phyloP scores from a whole-genome alignment of 345 rosid genomes.

The Erodium maritimum region DNA sequence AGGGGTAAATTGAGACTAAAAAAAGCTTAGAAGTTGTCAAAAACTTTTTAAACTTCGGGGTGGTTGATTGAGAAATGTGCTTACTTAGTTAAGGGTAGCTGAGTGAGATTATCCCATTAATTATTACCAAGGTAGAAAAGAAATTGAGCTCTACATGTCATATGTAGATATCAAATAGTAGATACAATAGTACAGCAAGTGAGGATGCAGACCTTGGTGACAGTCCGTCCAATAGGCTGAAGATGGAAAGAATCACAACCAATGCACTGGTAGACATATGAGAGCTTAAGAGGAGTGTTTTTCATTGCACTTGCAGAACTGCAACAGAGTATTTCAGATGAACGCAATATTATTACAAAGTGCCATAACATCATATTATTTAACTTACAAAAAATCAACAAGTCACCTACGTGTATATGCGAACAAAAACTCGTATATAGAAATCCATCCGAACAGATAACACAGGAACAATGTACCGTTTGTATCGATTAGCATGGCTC shows the following conservation, averaged over 20 bases:
- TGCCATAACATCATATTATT: neutral
- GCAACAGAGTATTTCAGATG: slow-evolving; percentile 21
- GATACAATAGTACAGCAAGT: neutral
- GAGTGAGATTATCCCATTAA: too few relatives aligned
- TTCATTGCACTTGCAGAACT: slow-evolving; percentile 98
- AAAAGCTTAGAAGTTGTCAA: too few relatives aligned
- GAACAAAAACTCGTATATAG: slow-evolving; percentile 90
- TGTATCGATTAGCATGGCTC: slow-evolving; percentile 99
- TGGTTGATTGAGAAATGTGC: too few relatives aligned
- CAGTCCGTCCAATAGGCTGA: slow-evolving; percentile 78
- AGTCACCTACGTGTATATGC: slow-evolving; percentile 72
- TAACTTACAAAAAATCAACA: slow-evolving; percentile 4
- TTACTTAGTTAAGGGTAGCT: too few relatives aligned
- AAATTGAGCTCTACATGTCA: neutral
- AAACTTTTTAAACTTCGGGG: too few relatives aligned
- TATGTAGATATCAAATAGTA: neutral
- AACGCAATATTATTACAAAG: slow-evolving; percentile 9
- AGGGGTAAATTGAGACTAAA: too few relatives aligned
- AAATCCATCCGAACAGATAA: slow-evolving; percentile 93
- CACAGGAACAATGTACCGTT: slow-evolving; percentile 92
- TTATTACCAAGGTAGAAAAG: neutral
- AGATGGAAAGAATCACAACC: slow-evolving; percentile 99
- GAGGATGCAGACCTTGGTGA: slow-evolving; percentile 54
- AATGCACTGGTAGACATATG: slow-evolving; percentile 89
- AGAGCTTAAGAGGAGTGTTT: slow-evolving; percentile 96